Percentiles rank a stretch among this genome's conserved stretches.
These are phyloP conservation scores for Diaporthe ampelina DNA, from an alignment of 2,329 filamentous ascomycete species.

Conservation along the genomic window DNA sequence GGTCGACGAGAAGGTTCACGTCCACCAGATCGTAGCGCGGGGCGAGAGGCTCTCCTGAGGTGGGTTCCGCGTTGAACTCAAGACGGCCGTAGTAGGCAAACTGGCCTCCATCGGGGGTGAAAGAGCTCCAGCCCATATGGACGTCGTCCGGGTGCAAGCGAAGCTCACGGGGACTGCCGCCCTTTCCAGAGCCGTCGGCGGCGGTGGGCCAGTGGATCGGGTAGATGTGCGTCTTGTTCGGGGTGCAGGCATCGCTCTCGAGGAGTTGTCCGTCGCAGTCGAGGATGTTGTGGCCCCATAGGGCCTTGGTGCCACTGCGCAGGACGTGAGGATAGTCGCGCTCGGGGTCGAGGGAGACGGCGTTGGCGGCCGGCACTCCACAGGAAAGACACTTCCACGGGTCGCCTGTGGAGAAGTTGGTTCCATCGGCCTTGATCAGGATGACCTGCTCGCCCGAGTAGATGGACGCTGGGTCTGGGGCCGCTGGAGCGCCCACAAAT, in stretches of 20 bases:
- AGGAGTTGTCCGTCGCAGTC: conserved; percentile 54
- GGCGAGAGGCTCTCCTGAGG: conserved; percentile 18
- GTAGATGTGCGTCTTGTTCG: conserved; percentile 55
- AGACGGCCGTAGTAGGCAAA: conserved; percentile 46
- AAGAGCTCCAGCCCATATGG: conserved; percentile 59
- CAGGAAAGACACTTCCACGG: conserved; percentile 64
- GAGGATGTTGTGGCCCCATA: conserved; percentile 53
- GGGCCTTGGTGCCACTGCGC: conserved; percentile 52
- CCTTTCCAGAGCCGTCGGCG: conserved; percentile 46
- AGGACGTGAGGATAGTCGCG: conserved; percentile 58
- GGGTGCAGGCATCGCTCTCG: conserved; percentile 53
- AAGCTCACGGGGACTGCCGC: conserved; percentile 53
- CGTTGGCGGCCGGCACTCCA: conserved; percentile 53
- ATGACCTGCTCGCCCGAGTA: conserved; percentile 58
- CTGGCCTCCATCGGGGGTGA: conserved; percentile 43
- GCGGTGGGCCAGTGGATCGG: conserved; percentile 54
- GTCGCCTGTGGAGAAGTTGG: conserved; percentile 58
- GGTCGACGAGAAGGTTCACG: conserved; percentile 52
- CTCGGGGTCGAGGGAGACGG: background rate
- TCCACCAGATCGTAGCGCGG: conserved; percentile 57
- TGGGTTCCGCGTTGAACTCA: conserved; percentile 53
- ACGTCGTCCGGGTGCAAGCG: conserved; percentile 60
- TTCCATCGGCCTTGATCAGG: conserved; percentile 58
- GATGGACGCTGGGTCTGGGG: conserved; percentile 56
- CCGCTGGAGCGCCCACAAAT: conserved; percentile 58